Conservation (phyloP, 2,329 filamentous ascomycete species). For the Aspergillus fischeri region DNA sequence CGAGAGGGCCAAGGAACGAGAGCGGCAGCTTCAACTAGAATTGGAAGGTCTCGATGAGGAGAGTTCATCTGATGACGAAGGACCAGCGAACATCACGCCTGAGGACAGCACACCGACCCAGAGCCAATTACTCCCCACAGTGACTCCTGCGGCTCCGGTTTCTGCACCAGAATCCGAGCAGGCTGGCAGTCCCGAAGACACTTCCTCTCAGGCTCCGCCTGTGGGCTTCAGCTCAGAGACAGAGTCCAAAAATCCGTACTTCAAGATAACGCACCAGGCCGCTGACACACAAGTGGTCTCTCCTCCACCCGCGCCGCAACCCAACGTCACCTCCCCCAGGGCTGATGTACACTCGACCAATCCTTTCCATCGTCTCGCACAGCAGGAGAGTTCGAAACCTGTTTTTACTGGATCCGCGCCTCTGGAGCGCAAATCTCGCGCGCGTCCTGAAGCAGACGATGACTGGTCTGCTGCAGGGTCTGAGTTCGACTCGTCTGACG, state of each 20-base stretch:
- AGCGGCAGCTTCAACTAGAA: conserved; percentile 83
- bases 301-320: conserved; percentile 43
- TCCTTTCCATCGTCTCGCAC: conserved; percentile 84
- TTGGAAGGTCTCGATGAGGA: conserved; percentile 74
- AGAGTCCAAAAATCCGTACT: conserved; percentile 93
- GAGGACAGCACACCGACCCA: conserved; percentile 57
- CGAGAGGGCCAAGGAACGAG: conserved; percentile 83
- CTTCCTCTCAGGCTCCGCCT: conserved; percentile 48
- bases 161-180: conserved; percentile 45
- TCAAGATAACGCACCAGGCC: conserved; percentile 77
- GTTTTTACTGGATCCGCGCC: conserved; percentile 51
- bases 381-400: conserved; percentile 50
- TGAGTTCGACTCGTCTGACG: conserved; percentile 65
- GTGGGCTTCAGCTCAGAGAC: conserved; percentile 57
- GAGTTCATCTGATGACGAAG: conserved; percentile 78
- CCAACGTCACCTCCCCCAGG: conserved; percentile 35
- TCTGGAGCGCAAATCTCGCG: conserved; percentile 47
- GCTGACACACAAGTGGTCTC: conserved; percentile 49
- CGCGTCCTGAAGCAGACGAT: conserved; percentile 59
- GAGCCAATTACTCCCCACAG: conserved; percentile 50
- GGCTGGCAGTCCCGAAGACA: conserved; percentile 45
- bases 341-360: conserved; percentile 72
- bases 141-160: conserved; percentile 23
- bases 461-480: conserved; percentile 82
- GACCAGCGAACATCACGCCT: conserved; percentile 64